phyloP scores from a whole-genome alignment of 768 basidiomycete genomes.

The Rickenella mellea region DNA sequence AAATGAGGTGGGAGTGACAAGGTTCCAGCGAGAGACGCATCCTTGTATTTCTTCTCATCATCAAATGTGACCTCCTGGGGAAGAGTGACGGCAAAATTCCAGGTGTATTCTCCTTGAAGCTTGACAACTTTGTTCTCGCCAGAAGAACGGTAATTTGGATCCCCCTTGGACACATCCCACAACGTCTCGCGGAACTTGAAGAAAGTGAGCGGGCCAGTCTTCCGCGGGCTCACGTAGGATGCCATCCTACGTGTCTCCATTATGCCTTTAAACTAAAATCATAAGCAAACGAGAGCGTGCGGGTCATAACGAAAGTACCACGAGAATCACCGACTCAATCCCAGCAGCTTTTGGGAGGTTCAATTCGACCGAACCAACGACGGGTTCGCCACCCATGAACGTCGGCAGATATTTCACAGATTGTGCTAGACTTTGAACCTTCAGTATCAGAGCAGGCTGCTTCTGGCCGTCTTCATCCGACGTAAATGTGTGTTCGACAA shows the following conservation, averaged over 20 bases:
- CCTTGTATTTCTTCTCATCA: constrained; percentile 24
- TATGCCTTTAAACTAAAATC: not conserved
- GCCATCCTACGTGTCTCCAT: too few relatives aligned
- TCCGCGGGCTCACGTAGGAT: not conserved
- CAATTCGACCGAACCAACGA: constrained; percentile 42
- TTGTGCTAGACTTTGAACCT: constrained; percentile 33
- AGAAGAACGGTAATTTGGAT: not conserved
- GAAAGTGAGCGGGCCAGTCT: not conserved
- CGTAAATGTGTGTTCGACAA: constrained; percentile 28
- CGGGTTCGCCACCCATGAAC: constrained; percentile 37
- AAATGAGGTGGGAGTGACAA: constrained; percentile 44
- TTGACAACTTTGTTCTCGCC: constrained; percentile 20
- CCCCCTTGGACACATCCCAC: not conserved
- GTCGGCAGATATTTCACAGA: constrained; percentile 29
- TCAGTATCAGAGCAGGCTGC: constrained; percentile 38
- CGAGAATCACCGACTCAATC: constrained; percentile 36
- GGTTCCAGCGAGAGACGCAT: constrained; percentile 1
- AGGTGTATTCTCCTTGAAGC: constrained; percentile 33
- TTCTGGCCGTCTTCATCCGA: constrained; percentile 35
- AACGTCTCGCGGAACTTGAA: not conserved
- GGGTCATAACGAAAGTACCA: constrained; percentile 31
- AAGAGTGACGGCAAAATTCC: constrained; percentile 39
- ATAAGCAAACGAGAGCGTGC: not conserved
- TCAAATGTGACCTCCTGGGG: constrained; percentile 33
- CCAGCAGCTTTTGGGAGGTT: constrained; percentile 40